Evolutionary conservation across 306 rosid species (phyloP).

Genomic region (Inga leiocalycina): DNA sequence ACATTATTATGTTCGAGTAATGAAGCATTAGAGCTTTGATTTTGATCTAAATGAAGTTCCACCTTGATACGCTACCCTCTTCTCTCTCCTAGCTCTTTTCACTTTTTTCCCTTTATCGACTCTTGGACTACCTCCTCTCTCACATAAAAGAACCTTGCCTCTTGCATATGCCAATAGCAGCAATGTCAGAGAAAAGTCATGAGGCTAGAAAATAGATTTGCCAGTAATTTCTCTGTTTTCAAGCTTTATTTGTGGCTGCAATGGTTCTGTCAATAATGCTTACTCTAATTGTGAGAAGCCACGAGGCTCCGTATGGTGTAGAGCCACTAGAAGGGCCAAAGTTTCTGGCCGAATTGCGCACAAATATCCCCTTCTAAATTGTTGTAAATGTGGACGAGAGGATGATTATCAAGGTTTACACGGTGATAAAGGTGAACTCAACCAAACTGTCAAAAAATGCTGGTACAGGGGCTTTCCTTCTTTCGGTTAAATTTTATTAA

Average conservation of each 20-base stretch:
- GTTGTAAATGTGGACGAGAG: no score
- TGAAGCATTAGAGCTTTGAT: no score
- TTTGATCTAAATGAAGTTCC: rapidly evolving
- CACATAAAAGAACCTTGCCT: slow-evolving; percentile 68
- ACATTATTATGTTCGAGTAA: no score
- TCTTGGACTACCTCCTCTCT: slow-evolving; percentile 58
- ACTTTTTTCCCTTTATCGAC: slow-evolving; percentile 63
- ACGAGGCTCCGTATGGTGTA: slow-evolving; percentile 64
- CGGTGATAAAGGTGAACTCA: no score
- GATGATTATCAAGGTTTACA: no score
- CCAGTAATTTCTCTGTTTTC: slow-evolving; percentile 44
- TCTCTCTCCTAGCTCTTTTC: slow-evolving; percentile 39
- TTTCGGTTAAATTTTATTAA: no score
- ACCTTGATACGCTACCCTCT: no score
- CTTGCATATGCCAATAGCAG: slow-evolving; percentile 56
- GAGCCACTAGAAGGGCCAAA: slow-evolving; percentile 49
- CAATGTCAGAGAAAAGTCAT: slow-evolving; percentile 34
- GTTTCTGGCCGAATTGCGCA: slow-evolving; percentile 69
- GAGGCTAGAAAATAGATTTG: slow-evolving; percentile 54
- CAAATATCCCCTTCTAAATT: slow-evolving; percentile 66
- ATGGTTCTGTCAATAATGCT: slow-evolving; percentile 64
- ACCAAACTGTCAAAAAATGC: no score
- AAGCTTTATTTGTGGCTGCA: slow-evolving; percentile 44
- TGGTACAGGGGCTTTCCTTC: no score
- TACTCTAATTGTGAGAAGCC: slow-evolving; percentile 72